Conservation (phyloP, 2,329 filamentous ascomycete species). For the Trichoderma sp. region DNA sequence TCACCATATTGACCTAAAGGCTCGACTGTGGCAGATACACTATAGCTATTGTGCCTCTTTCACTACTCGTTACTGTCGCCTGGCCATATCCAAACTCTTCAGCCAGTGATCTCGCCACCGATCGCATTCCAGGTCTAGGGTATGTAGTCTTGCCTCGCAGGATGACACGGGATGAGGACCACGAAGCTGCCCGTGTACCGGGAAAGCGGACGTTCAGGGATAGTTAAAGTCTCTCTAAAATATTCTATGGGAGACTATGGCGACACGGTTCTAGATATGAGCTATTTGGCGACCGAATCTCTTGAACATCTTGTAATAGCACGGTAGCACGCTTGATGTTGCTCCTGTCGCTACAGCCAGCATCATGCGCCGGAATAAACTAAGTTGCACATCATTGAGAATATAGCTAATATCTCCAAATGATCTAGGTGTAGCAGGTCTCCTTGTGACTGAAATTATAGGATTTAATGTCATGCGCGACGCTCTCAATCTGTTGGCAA, state of each 20-base stretch:
- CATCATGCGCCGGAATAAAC: background rate
- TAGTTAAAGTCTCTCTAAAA: background rate
- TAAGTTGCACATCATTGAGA: background rate
- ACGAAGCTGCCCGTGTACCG: background rate
- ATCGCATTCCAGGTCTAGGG: background rate
- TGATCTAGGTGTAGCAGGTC: too few species aligned
- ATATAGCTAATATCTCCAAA: too few species aligned
- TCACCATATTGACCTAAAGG: too few species aligned
- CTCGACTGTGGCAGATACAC: too few species aligned
- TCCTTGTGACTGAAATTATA: too few species aligned
- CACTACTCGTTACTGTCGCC: too few species aligned
- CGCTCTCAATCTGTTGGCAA: background rate
- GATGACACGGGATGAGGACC: background rate
- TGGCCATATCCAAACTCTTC: background rate
- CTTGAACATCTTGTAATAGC: background rate
- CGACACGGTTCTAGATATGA: fast-evolving
- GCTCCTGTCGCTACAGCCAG: background rate
- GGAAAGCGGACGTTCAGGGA: background rate
- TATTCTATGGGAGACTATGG: background rate
- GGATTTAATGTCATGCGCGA: too few species aligned
- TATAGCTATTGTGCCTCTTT: too few species aligned
- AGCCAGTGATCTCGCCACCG: background rate
- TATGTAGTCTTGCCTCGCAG: background rate
- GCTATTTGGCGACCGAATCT: background rate
- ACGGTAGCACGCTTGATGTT: background rate